A percentile compares a stretch with the other conserved stretches of the same genome.
Conservation (phyloP, 2,329 filamentous ascomycete species). For the Emmonsiellopsis sp. region DNA sequence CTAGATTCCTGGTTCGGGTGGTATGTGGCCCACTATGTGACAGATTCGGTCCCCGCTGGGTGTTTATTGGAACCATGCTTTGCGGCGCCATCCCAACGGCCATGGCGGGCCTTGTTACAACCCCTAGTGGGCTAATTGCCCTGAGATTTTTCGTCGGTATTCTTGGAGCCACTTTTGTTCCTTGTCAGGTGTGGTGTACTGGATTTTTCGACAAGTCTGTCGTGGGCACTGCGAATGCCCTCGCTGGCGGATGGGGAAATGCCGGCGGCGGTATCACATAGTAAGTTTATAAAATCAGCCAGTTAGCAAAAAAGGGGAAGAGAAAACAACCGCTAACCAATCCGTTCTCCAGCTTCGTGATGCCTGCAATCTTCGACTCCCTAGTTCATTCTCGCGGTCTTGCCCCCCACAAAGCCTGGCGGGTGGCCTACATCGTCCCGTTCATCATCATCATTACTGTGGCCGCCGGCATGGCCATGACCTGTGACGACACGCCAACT, state of each 20-base stretch:
- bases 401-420: slow-evolving; percentile 63
- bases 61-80: slow-evolving; percentile 71
- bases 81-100: slow-evolving; percentile 72
- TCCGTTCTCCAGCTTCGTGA: slow-evolving; percentile 52
- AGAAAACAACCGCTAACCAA: background rate
- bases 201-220: slow-evolving; percentile 91
- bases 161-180: slow-evolving; percentile 36
- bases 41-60: slow-evolving; percentile 67
- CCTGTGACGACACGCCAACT: slow-evolving; percentile 73
- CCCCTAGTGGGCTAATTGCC: slow-evolving; percentile 44
- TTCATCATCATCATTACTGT: slow-evolving; percentile 63
- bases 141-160: slow-evolving; percentile 37
- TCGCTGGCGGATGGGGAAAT: slow-evolving; percentile 80
- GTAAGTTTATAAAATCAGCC: slow-evolving; percentile 15
- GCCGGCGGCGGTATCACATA: slow-evolving; percentile 85
- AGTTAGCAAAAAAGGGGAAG: background rate
- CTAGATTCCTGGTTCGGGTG: slow-evolving; percentile 63
- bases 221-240: slow-evolving; percentile 77
- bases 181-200: slow-evolving; percentile 84
- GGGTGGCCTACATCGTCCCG: slow-evolving; percentile 75
- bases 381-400: slow-evolving; percentile 54
- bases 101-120: slow-evolving; percentile 67
- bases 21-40: slow-evolving; percentile 80
- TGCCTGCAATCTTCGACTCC: slow-evolving; percentile 82
- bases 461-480: slow-evolving; percentile 59